Evolutionary conservation across 2,329 filamentous ascomycete species (phyloP), one percentile per base, ranked within the genome.

Genomic region (Xylariaceae sp.): DNA sequence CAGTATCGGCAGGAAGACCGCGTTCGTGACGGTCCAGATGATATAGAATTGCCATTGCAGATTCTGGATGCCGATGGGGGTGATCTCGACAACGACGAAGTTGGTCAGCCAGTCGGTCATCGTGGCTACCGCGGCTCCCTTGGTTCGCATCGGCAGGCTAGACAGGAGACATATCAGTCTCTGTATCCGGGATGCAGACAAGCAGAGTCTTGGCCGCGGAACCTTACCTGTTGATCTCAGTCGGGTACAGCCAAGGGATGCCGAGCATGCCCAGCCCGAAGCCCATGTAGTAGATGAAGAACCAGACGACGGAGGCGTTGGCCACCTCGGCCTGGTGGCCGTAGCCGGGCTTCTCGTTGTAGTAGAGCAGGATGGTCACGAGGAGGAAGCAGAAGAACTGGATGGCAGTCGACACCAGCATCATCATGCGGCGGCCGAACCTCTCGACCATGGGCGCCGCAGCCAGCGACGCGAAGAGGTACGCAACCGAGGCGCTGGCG

Each of bases 31-130:
- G 2, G 61, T 58, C 60, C 64, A 74, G 28, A 72, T 61, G 28
- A 72, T 59, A 50, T 65, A 72, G 46, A 66, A 71, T 33, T 60
- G 61, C 59, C 65, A 72, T 2, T 61, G 58, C 0, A 72, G 52
- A 19, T 59, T 67, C 15, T 63, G 48, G 11, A 53, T 44, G 3
- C 52, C 52, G 19, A 49, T 46, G 2, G 52, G 54, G 7, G 52
- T 55, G 9, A 55, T 41, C 29, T 56, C 48, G 32, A 54, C 50
- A 11, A 56, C 50, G 8, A 55, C 42, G 30, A 56, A 59, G 37
- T 55, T 59, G 23, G 46, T 49, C 27, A 51, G 35, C 59, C 60
- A 63, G 33, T 60, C 51, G 1, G 56, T 58, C 30, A 55, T 56
- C 3, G 57, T 60, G 2, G 52, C 56, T 1, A 55, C 45, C 2